These are phyloP conservation scores for Cenchrus purpureus DNA, from an alignment of 176 grass and related monocot genomes.

Conservation along the genomic window DNA sequence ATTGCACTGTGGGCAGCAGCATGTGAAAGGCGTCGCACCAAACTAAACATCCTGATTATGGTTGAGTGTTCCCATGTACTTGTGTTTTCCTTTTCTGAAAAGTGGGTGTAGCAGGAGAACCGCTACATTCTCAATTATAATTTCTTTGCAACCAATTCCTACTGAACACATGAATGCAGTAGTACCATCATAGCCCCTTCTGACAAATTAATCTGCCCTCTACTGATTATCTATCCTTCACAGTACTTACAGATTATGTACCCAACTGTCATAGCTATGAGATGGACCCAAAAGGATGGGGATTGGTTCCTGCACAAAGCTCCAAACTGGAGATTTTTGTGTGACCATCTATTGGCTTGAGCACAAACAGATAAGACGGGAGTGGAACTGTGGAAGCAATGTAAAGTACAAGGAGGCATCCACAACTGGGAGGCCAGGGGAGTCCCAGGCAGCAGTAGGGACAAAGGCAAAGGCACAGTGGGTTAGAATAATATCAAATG, in stretches of 20 bases:
- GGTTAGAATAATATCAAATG: constrained; percentile 7
- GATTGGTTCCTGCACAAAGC: constrained; percentile 27
- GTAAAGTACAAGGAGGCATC: constrained; percentile 43
- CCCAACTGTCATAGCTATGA: neutral
- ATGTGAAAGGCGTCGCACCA: neutral
- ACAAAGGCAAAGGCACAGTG: constrained; percentile 47
- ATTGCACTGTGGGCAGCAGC: neutral
- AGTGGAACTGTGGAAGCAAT: constrained; percentile 48
- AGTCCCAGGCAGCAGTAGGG: constrained; percentile 24
- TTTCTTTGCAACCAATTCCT: constrained; percentile 42
- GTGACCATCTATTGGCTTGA: neutral
- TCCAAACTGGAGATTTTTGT: constrained; percentile 36
- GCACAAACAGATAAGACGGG: constrained; percentile 31
- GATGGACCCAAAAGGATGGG: neutral
- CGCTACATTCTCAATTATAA: neutral
- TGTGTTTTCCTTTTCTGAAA: neutral
- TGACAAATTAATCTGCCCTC: neutral
- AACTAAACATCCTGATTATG: constrained; percentile 23
- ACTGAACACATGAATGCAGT: constrained; percentile 29
- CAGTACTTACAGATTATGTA: neutral
- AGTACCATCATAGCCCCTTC: neutral
- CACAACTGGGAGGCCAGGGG: neutral
- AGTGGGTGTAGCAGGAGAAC: constrained; percentile 21
- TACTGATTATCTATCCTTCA: neutral
- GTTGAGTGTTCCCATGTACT: neutral